A percentile compares a stretch with the other conserved stretches of the same genome.
Conservation (phyloP, 176 grass and related monocot genomes). For the Chloris gayana region DNA sequence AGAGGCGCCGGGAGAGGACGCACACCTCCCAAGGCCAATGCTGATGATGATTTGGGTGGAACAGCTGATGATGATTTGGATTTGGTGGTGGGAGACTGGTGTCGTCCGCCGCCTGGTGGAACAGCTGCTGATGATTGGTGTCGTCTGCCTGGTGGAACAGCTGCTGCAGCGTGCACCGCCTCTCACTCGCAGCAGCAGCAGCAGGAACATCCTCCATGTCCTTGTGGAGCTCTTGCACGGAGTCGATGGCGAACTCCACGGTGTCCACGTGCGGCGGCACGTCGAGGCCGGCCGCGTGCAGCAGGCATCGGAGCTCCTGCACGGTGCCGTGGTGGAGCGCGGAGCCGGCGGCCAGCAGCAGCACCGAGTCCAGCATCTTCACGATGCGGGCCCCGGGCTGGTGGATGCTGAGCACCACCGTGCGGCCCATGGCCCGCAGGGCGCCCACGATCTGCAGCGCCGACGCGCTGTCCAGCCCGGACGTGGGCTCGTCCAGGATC, state of each 20-base stretch:
- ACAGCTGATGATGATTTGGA: too few species aligned
- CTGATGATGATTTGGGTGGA: too few species aligned
- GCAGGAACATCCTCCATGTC: too few species aligned
- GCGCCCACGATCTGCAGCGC: slow-evolving; percentile 55
- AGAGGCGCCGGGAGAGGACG: slow-evolving; percentile 18
- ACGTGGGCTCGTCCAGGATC: slow-evolving; percentile 79
- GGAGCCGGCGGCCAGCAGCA: slow-evolving; percentile 37
- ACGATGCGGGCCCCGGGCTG: slow-evolving; percentile 39
- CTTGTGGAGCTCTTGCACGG: slow-evolving; percentile 14
- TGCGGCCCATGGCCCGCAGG: slow-evolving; percentile 24
- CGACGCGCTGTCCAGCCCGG: slow-evolving; percentile 73
- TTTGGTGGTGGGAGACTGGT: too few species aligned
- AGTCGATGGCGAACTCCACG: slow-evolving; percentile 74
- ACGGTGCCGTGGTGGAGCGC: slow-evolving; percentile 65
- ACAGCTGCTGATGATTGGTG: too few species aligned
- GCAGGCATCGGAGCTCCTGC: slow-evolving; percentile 44
- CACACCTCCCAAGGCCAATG: too few species aligned
- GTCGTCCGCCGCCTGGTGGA: too few species aligned
- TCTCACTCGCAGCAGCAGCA: too few species aligned
- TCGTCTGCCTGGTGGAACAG: too few species aligned
- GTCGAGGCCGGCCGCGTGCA: slow-evolving; percentile 45
- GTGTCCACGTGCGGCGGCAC: slow-evolving; percentile 53
- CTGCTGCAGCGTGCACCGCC: slow-evolving; percentile 32
- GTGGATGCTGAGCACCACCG: slow-evolving; percentile 33
- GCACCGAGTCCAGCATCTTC: slow-evolving; percentile 31